A percentile compares a stretch with the other conserved stretches of the same genome.
Evolutionary conservation across 345 rosid species (phyloP).

Genomic region (Euphorbia pulcherrima): DNA sequence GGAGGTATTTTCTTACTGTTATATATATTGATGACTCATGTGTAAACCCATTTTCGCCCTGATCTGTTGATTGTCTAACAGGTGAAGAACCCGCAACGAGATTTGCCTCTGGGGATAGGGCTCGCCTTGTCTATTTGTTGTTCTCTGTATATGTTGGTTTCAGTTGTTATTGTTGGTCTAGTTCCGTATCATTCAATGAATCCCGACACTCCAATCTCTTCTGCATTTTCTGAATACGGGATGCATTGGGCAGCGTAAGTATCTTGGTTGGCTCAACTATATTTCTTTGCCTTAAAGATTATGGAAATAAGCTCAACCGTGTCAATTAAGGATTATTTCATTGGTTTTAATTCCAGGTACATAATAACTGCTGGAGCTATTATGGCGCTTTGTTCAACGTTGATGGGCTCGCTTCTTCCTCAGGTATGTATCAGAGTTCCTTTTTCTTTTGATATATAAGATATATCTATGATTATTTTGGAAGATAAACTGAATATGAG

Average conservation of each 20-base stretch:
- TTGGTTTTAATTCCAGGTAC: conserved; percentile 47
- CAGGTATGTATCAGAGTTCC: conserved; percentile 46
- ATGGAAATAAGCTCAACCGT: neutral
- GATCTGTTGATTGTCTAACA: conserved; percentile 27
- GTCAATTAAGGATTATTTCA: conserved; percentile 8
- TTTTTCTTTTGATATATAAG: neutral
- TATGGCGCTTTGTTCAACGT: conserved; percentile 90
- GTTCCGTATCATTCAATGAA: conserved; percentile 92
- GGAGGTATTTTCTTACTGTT: conserved; percentile 48
- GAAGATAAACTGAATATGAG: neutral
- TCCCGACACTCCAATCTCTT: conserved; percentile 96
- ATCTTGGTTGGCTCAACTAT: conserved; percentile 6
- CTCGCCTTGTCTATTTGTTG: conserved; percentile 80
- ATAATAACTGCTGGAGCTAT: conserved; percentile 80
- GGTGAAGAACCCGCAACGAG: conserved; percentile 98
- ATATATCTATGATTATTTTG: neutral
- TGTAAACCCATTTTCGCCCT: neutral
- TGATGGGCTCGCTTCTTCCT: conserved; percentile 95
- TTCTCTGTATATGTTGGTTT: conserved; percentile 85
- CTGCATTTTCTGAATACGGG: conserved; percentile 82
- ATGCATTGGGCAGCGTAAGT: conserved; percentile 99
- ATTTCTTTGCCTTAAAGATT: neutral
- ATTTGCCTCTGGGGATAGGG: conserved; percentile 93
- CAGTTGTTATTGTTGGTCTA: conserved; percentile 83
- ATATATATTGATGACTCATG: neutral